These are phyloP conservation scores for Harringtonia lauricola DNA, from an alignment of 2,329 filamentous ascomycete genomes.

Conservation along the genomic window DNA sequence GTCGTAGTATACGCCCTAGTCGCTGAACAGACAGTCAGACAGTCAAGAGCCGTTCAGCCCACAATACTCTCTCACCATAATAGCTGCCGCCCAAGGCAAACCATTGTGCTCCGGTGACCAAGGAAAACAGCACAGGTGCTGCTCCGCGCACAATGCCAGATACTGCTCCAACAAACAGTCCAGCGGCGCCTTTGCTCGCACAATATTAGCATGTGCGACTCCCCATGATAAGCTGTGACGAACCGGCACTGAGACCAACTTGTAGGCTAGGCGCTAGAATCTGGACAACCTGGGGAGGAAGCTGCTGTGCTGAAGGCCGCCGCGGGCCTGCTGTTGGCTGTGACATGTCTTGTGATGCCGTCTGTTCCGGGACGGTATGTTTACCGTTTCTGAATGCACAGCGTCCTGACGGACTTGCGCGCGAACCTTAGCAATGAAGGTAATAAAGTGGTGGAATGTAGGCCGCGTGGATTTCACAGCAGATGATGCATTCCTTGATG, in stretches of 20 bases:
- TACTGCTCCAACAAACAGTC: conserved; percentile 54
- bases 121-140: conserved; percentile 58
- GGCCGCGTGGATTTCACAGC: too few relatives aligned
- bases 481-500: too few relatives aligned
- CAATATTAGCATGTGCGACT: background rate
- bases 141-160: conserved; percentile 60
- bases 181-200: conserved; percentile 38
- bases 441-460: too few relatives aligned
- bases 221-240: conserved; percentile 1
- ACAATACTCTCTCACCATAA: conserved; percentile 43
- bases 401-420: too few relatives aligned
- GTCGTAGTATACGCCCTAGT: conserved; percentile 35
- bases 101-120: conserved; percentile 69
- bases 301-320: conserved; percentile 12
- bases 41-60: background rate
- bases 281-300: conserved; percentile 32
- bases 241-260: conserved; percentile 49
- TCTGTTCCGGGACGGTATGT: too few relatives aligned
- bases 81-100: conserved; percentile 67
- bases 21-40: conserved; percentile 22
- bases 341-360: conserved; percentile 1
- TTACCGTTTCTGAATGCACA: too few relatives aligned
- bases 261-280: conserved; percentile 42
- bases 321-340: background rate
- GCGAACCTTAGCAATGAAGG: too few relatives aligned